phyloP scores from a whole-genome alignment of 139 green algal genomes.

The Closterium sp. region DNA sequence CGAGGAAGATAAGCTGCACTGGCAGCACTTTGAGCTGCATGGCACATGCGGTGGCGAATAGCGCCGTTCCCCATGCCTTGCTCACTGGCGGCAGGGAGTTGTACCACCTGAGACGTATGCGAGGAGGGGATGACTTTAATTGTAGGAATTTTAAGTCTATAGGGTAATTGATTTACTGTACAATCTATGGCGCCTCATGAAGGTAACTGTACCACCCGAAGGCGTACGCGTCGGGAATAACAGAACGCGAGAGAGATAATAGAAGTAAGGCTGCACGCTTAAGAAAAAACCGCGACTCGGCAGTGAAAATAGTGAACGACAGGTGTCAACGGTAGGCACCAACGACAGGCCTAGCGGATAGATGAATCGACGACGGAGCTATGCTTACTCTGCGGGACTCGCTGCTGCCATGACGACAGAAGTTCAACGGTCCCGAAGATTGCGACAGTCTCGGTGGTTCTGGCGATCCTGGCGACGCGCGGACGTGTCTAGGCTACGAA shows the following conservation, averaged over 20 bases:
- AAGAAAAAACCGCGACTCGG: too few relatives aligned
- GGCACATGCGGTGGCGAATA: constrained; percentile 36
- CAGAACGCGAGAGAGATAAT: too few relatives aligned
- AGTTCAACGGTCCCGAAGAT: neutral
- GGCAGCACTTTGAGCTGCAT: constrained; percentile 48
- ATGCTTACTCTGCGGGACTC: neutral
- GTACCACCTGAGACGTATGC: constrained; percentile 51
- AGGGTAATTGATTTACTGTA: too few relatives aligned
- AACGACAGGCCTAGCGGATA: too few relatives aligned
- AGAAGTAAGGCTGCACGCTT: too few relatives aligned
- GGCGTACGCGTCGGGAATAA: too few relatives aligned
- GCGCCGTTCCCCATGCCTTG: constrained; percentile 48
- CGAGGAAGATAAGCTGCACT: constrained; percentile 44
- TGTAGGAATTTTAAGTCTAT: too few relatives aligned
- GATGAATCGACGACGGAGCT: too few relatives aligned
- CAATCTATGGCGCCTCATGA: too few relatives aligned
- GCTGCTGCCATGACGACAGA: neutral
- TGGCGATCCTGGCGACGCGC: neutral
- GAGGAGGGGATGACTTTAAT: neutral
- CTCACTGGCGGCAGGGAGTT: constrained; percentile 62
- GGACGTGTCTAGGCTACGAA: neutral
- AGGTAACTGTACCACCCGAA: too few relatives aligned
- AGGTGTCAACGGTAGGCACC: too few relatives aligned
- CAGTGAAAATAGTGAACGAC: too few relatives aligned
- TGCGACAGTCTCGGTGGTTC: neutral